A percentile compares a stretch with the other conserved stretches of the same genome.
Conservation (phyloP, 1,284 basidiomycete species). For the Phlebopus sp. region DNA sequence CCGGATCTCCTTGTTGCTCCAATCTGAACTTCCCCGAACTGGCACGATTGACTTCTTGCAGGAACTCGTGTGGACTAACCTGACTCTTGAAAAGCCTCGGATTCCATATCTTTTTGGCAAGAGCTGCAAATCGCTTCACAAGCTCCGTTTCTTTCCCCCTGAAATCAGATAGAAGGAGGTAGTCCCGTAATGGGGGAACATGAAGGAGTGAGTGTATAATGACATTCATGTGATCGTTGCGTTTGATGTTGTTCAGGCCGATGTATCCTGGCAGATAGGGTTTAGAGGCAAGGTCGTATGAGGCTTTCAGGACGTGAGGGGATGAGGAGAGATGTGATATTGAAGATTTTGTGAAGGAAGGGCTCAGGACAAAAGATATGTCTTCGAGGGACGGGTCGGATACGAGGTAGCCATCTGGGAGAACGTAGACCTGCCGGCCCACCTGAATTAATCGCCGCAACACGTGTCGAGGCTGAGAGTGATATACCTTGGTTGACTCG, state of each 20-base stretch:
- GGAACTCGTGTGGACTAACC: constrained; percentile 96
- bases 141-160: constrained; percentile 80
- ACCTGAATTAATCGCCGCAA: constrained; percentile 16
- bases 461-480: constrained; percentile 14
- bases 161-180: constrained; percentile 76
- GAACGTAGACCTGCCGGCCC: constrained; percentile 79
- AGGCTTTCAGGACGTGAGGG: constrained; percentile 64
- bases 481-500: constrained; percentile 78
- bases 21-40: constrained; percentile 88
- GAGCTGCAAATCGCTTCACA: constrained; percentile 78
- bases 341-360: constrained; percentile 67
- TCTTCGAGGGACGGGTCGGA: constrained; percentile 94
- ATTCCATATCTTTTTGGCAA: constrained; percentile 96
- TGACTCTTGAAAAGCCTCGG: constrained; percentile 94
- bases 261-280: constrained; percentile 93
- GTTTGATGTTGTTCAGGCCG: constrained; percentile 96
- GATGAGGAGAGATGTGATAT: constrained; percentile 55
- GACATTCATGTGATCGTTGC: constrained; percentile 97
- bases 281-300: constrained; percentile 80
- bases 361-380: constrained; percentile 87
- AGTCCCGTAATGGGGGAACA: constrained; percentile 86
- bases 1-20: constrained; percentile 92
- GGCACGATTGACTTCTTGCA: constrained; percentile 91
- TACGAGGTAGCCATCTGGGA: constrained; percentile 97
- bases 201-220: constrained; percentile 93